Base-by-base conservation (phyloP, 768 basidiomycete genomes). In the Kockovaella imperatae region DNA sequence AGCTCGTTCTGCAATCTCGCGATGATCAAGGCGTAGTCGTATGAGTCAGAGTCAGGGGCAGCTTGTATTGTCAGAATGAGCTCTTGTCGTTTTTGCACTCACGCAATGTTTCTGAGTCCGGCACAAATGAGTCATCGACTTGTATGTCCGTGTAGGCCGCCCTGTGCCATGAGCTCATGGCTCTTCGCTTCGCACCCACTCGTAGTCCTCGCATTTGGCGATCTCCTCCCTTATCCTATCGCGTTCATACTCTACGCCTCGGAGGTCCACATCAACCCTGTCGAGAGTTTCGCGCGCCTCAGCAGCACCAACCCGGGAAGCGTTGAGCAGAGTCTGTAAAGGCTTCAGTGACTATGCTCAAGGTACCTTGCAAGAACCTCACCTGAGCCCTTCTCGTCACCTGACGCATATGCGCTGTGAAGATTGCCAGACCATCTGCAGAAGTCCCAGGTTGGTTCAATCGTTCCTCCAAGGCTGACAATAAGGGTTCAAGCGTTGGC, bases 191-290 rank as follows among this genome's bases (percentile, higher is more conserved):
- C 6, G 10, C 15, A 59, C 64, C 44, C 34, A 67, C 64, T 35
- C 53, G 43, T 67, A 67, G 14, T 64, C 57, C 46, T 41, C 46
- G 60, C 65, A 67, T 35, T 49, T 28, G 25, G 43, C 52, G 21
- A 62, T 67, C 56, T 64, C 65, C 47, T 61, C 59, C 24, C 49
- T 42, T 26, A 61, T 53, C 42, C 62, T 53, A 25, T 54, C 57
- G 25, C 53, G 20, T 47, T 64, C 62, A 47, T 59, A 62, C 40
- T 56, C 61, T 6, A 57, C 51, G 34, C 50, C 56, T 35, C 59
- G 38, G 13, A 64, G 30, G 8, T 52, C 52, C 15, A 53, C 57
- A 50, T 64, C 59, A 10, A 52, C 47, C 31, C 29, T 21, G 45
- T 67, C 65, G 35, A 67, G 23, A 31, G 41, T 44, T 18, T 49